Base-by-base conservation (phyloP, 441 rosid species). In the Mallotus repandus region DNA sequence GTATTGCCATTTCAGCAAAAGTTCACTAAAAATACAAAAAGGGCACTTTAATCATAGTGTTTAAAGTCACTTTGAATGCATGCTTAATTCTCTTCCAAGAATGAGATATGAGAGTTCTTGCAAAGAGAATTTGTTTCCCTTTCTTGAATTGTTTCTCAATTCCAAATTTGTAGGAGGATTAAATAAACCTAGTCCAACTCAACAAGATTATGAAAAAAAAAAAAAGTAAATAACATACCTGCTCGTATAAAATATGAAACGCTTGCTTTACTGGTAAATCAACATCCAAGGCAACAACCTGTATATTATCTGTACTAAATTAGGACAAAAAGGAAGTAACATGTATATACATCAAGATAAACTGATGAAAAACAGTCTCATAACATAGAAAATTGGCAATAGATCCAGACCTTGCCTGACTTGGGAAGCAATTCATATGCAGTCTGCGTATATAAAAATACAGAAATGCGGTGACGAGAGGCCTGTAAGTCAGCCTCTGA, bases 361-460 rank as follows among this genome's bases (percentile, higher is more conserved):
- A 21, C 64, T 16, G 74, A 77, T 21, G 74, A 52, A 15, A 54
- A 43, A 68, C 5, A 18, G 21, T 19, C 38, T 46, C 45, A 62
- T 19, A 48, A 56, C 48, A 13, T 25, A 73, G 43, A 13, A 19
- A 50, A 43, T 61, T 18, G 82, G 84, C 60, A 65, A 79, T 75
- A 72, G 65, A 76, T 73, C 76, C 89, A 81, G 73, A 88, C 92
- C 92, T 88, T 88, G 88, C 92, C 92, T 72, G 92, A 88, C 86
- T 84, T 83, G 56, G 92, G 92, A 76, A 88, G 84, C 69, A 88
- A 84, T 77, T 88, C 92, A 43, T 88, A 86, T 29, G 89, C 89
- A 45, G 87, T 86, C 55, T 84, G 86, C 11, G 83, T 64, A 69
- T 85, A 81, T 80, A 88, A 74, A 79, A 81, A 86, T 60, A 66